These are phyloP conservation scores for Cardamine occulta DNA, from an alignment of 345 rosid species.

Conservation along the genomic window DNA sequence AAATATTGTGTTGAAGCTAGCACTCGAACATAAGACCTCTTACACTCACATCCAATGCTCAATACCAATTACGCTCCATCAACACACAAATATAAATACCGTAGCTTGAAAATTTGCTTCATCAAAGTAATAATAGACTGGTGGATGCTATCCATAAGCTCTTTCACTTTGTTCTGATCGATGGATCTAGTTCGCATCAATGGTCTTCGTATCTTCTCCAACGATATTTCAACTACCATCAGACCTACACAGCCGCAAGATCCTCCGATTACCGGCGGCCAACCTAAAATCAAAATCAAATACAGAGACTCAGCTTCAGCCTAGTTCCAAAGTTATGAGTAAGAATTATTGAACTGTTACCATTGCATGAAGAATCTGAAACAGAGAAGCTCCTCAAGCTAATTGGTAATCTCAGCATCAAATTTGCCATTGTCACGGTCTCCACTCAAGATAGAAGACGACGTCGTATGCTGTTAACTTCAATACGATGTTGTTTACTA, in stretches of 20 bases:
- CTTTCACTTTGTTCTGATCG: too few relatives aligned
- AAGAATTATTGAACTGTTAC: slow-evolving; percentile 35
- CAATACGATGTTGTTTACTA: background rate
- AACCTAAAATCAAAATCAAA: slow-evolving; percentile 16
- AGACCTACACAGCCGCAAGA: slow-evolving; percentile 53
- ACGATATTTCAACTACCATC: too few relatives aligned
- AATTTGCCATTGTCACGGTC: slow-evolving; percentile 59
- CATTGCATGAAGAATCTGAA: slow-evolving; percentile 70
- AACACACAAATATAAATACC: too few relatives aligned
- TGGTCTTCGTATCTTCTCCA: too few relatives aligned
- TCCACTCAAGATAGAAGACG: slow-evolving; percentile 4
- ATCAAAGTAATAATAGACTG: too few relatives aligned
- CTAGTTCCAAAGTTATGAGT: background rate
- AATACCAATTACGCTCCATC: too few relatives aligned
- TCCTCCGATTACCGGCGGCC: slow-evolving; percentile 45
- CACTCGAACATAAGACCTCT: too few relatives aligned
- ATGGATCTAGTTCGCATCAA: too few relatives aligned
- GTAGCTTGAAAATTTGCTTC: too few relatives aligned
- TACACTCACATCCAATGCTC: too few relatives aligned
- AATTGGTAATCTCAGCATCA: slow-evolving; percentile 51
- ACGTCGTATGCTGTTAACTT: background rate
- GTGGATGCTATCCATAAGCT: too few relatives aligned
- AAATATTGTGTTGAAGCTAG: too few relatives aligned
- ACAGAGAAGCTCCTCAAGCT: slow-evolving; percentile 58
- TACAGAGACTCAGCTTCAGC: background rate